These are phyloP conservation scores for Cryptococcus sp. DNA, from an alignment of 1,284 basidiomycete genomes.

Conservation along the genomic window DNA sequence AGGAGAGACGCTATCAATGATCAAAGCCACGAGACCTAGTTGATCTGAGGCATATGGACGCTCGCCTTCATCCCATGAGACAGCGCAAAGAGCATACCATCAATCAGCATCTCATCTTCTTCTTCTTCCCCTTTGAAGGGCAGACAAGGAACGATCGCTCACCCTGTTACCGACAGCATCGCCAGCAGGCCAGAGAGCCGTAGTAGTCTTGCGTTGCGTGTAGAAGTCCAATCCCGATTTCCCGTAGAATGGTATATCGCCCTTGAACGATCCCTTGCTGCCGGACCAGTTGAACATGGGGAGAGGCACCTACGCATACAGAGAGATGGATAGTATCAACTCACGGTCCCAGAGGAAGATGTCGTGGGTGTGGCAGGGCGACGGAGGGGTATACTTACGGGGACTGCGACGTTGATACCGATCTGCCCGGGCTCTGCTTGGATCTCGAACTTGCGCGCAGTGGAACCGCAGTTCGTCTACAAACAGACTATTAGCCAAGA, in stretches of 20 bases:
- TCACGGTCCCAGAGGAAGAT: not conserved
- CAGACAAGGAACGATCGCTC: conserved; percentile 6
- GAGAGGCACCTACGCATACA: conserved; percentile 62
- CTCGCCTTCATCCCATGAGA: not conserved
- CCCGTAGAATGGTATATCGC: conserved; percentile 88
- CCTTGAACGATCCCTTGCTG: conserved; percentile 72
- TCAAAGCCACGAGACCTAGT: not conserved
- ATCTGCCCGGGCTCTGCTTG: conserved; percentile 89
- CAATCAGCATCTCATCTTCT: not conserved
- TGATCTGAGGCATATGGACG: conserved; percentile 1
- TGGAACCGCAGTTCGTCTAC: conserved; percentile 87
- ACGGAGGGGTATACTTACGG: conserved; percentile 28
- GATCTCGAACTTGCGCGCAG: conserved; percentile 88
- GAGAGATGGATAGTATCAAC: not conserved
- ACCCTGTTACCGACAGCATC: conserved; percentile 46
- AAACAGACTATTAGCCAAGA: not conserved
- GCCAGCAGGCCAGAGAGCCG: conserved; percentile 47
- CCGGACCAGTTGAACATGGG: conserved; percentile 68
- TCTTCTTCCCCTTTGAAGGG: not conserved
- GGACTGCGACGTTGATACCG: conserved; percentile 94
- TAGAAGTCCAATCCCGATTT: conserved; percentile 57
- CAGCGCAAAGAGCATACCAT: not conserved
- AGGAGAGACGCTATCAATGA: not conserved
- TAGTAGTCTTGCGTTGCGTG: conserved; percentile 45
- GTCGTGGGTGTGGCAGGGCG: conserved; percentile 2